Evolutionary conservation across 1,139 yeast genomes (phyloP), one percentile per base, ranked within the genome.

Genomic region (Hyphopichia fennica): DNA sequence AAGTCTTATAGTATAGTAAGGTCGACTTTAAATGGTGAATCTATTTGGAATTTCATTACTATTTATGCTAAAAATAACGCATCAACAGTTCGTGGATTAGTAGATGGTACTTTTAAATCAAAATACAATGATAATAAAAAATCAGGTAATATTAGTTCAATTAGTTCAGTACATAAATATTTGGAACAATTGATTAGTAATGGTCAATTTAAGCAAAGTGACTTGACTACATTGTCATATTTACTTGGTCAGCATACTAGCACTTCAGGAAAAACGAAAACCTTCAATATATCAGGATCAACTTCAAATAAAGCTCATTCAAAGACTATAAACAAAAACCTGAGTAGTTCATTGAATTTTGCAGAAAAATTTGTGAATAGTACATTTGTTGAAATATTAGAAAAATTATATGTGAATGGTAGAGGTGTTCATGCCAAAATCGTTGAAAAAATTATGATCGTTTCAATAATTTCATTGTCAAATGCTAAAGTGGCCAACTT

Each of bases 41-140:
- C 80, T 1, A 58, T 81, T 0, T 86, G 93, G 93, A 65, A 83
- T 48, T 75, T 85, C 45, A 69, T 79, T 10, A 71, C 67, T 38
- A 65, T 82, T 2, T 86, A 83, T 53, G 72, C 72, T 1, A 60
- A 62, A 10, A 67, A 70, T 17, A 79, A 82, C 44, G 57, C 77
- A 0, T 53, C 66, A 1, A 49, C 65, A 0, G 82, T 84, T 0
- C 65, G 87, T 39, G 69, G 74, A 1, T 57, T 86, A 19, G 67
- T 84, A 8, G 79, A 75, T 46, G 90, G 86, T 0, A 56, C 74
- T 0, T 63, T 66, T 42, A 77, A 72, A 49, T 73, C 80, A 1
- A 68, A 66, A 45, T 60, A 68, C 41, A 77, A 74, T 45, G 79
- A 77, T 41, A 77, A 72, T 47, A 72, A 69, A 52, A 73, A 75